phyloP scores from a whole-genome alignment of 345 rosid species.

The Rhizophora apiculata region DNA sequence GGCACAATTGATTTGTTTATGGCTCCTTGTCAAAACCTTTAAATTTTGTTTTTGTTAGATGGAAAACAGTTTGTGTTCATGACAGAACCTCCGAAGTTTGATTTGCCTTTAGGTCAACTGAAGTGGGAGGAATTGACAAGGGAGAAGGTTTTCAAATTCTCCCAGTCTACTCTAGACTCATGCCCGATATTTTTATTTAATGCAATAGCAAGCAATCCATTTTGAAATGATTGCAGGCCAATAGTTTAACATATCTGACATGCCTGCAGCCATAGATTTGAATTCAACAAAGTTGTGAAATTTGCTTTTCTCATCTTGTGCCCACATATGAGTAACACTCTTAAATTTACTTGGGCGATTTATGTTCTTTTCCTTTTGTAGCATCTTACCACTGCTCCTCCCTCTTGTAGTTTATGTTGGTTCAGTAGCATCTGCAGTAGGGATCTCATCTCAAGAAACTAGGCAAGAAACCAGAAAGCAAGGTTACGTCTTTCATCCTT shows the following conservation, averaged over 20 bases:
- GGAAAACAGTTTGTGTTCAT: too few species aligned
- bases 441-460: not conserved
- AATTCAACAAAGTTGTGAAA: not conserved
- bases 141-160: not conserved
- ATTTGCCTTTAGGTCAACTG: too few species aligned
- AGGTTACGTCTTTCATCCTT: not conserved
- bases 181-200: too few species aligned
- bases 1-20: not conserved
- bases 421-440: not conserved
- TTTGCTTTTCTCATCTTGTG: not conserved
- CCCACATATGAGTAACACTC: not conserved
- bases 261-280: not conserved
- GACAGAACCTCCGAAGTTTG: too few species aligned
- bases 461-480: slow-evolving; percentile 1
- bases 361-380: not conserved
- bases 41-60: too few species aligned
- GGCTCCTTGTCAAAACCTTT: not conserved
- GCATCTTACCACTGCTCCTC: slow-evolving; percentile 1
- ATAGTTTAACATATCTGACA: not conserved
- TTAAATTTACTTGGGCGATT: not conserved
- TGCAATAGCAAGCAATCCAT: not conserved
- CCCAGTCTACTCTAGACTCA: not conserved
- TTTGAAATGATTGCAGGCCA: not conserved
- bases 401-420: slow-evolving; percentile 22
- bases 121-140: too few species aligned